Conservation (phyloP, 2,329 filamentous ascomycete species). For the Scleromitrula shiraiana region DNA sequence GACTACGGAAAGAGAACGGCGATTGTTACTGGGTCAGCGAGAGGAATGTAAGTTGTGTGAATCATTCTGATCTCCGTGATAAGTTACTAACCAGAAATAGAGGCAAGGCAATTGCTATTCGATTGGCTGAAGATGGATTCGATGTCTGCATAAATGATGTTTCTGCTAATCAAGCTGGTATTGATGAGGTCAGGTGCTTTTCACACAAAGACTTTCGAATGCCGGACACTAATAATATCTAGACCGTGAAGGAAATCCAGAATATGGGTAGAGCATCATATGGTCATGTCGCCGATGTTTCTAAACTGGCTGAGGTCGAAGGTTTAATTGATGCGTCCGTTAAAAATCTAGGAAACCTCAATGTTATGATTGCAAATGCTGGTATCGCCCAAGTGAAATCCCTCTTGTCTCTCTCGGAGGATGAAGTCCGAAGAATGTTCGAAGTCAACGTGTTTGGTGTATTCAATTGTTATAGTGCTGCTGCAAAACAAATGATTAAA, state of each 20-base stretch:
- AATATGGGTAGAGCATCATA: slow-evolving; percentile 44
- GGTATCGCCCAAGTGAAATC: slow-evolving; percentile 27
- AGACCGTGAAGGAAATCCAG: slow-evolving; percentile 44
- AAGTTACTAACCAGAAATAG: slow-evolving; percentile 30
- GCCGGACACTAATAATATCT: neutral
- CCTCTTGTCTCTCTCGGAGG: slow-evolving; percentile 22
- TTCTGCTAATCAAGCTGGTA: slow-evolving; percentile 40
- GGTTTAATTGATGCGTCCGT: slow-evolving; percentile 22
- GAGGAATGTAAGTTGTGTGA: slow-evolving; percentile 31
- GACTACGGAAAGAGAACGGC: slow-evolving; percentile 29
- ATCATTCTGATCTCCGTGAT: slow-evolving; percentile 9
- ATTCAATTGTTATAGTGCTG: slow-evolving; percentile 56
- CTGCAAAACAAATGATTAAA: slow-evolving; percentile 56
- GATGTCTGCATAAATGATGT: slow-evolving; percentile 59
- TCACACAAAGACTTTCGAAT: neutral
- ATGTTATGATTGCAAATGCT: slow-evolving; percentile 29
- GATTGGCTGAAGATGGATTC: slow-evolving; percentile 58
- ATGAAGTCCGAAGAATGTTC: slow-evolving; percentile 42
- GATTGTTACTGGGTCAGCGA: slow-evolving; percentile 34
- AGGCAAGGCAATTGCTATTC: slow-evolving; percentile 54
- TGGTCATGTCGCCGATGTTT: slow-evolving; percentile 52
- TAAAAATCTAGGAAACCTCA: slow-evolving; percentile 21
- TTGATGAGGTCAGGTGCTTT: slow-evolving; percentile 36
- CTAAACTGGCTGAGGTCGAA: slow-evolving; percentile 25
- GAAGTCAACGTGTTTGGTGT: slow-evolving; percentile 58